phyloP scores from a whole-genome alignment of 305 asterid genomes.

The Rubia tinctorum region DNA sequence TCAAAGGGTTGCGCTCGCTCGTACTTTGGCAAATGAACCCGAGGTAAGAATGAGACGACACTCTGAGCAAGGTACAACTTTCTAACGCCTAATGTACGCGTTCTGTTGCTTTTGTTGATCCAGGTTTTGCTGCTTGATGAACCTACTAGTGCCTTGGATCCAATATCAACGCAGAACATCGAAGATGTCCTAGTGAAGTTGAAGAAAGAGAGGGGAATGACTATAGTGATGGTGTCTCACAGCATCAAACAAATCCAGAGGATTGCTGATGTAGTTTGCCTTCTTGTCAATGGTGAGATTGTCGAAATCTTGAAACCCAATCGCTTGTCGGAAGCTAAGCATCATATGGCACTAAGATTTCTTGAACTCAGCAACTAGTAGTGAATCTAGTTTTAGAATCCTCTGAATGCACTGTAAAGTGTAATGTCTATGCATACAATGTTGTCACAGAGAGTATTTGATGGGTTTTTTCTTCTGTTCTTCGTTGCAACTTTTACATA shows the following conservation, averaged over 20 bases:
- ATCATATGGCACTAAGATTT: slow-evolving; percentile 76
- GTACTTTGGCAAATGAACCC: slow-evolving; percentile 77
- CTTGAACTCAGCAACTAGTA: slow-evolving; percentile 57
- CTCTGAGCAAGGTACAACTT: background rate
- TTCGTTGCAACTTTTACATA: background rate
- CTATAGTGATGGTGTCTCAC: slow-evolving; percentile 73
- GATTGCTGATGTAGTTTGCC: slow-evolving; percentile 81
- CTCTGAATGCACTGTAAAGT: background rate
- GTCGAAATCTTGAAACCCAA: slow-evolving; percentile 67
- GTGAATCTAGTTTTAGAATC: background rate
- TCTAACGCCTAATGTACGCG: background rate
- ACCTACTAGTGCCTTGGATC: slow-evolving; percentile 96
- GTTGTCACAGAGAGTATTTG: background rate
- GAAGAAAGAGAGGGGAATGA: slow-evolving; percentile 63
- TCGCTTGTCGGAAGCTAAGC: slow-evolving; percentile 66
- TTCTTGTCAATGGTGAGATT: slow-evolving; percentile 70
- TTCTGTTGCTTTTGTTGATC: slow-evolving; percentile 3
- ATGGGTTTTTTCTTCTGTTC: background rate
- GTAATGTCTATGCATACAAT: background rate
- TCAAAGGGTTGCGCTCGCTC: slow-evolving; percentile 76
- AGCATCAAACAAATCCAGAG: slow-evolving; percentile 92
- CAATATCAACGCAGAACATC: slow-evolving; percentile 84
- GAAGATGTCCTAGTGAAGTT: slow-evolving; percentile 76
- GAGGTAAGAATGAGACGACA: slow-evolving; percentile 32
- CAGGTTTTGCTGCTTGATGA: slow-evolving; percentile 88